Evolutionary conservation across 2,329 filamentous ascomycete species (phyloP).

Genomic region (Epichloe elymi): DNA sequence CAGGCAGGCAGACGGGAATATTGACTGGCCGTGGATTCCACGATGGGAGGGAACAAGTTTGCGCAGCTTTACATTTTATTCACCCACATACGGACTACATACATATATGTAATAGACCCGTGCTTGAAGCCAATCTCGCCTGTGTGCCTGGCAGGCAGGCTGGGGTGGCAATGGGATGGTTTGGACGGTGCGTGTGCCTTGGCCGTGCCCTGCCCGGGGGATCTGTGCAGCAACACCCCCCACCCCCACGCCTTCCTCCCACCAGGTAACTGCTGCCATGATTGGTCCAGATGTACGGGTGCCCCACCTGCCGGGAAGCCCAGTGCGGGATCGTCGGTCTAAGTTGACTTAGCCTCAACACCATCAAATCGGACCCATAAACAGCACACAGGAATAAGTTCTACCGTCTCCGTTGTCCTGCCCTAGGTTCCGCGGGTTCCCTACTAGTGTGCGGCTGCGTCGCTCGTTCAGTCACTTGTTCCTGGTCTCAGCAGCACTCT

Average conservation of each 20-base stretch:
- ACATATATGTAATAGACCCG: too few relatives aligned
- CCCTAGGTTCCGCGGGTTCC: background rate
- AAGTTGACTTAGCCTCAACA: constrained; percentile 1
- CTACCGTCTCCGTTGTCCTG: background rate
- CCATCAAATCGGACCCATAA: constrained; percentile 1
- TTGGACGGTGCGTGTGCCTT: too few relatives aligned
- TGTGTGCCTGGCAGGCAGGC: too few relatives aligned
- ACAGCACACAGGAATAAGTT: background rate
- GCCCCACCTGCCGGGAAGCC: constrained; percentile 2
- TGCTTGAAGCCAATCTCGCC: too few relatives aligned
- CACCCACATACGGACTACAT: too few relatives aligned
- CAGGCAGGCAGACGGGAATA: too few relatives aligned
- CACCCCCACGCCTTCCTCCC: background rate
- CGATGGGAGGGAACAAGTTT: too few relatives aligned
- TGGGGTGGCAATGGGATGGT: too few relatives aligned
- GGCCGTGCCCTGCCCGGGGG: too few relatives aligned
- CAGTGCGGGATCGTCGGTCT: constrained; percentile 6
- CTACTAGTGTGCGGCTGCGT: background rate
- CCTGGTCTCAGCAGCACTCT: background rate
- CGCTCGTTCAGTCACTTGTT: too few relatives aligned
- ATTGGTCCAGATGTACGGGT: background rate
- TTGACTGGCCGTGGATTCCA: too few relatives aligned
- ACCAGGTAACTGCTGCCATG: background rate
- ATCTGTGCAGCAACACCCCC: background rate
- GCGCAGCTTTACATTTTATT: too few relatives aligned